These are phyloP conservation scores for Pyricularia pennisetigena DNA, from an alignment of 2,329 filamentous ascomycete species.

Conservation along the genomic window DNA sequence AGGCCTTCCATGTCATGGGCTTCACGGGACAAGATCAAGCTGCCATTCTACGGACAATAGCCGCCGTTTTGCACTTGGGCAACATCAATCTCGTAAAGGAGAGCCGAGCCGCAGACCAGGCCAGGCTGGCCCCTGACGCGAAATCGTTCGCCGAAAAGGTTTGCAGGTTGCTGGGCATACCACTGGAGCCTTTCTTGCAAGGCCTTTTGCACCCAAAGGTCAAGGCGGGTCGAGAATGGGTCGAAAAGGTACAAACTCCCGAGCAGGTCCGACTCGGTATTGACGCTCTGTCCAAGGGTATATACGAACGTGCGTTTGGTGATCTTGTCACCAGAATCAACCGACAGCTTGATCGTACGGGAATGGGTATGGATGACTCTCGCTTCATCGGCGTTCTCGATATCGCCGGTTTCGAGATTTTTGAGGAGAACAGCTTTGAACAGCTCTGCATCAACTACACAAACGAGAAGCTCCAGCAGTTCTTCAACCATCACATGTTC, in stretches of 20 bases:
- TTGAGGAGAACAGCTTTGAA: constrained; percentile 96
- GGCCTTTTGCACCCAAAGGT: constrained; percentile 87
- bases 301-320: constrained; percentile 93
- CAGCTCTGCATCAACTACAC: constrained; percentile 99
- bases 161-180: constrained; percentile 76
- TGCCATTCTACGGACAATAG: constrained; percentile 76
- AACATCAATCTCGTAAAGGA: constrained; percentile 88
- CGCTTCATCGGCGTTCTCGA: constrained; percentile 97
- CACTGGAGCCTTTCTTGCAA: constrained; percentile 75
- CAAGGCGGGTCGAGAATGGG: constrained; percentile 94
- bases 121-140: constrained; percentile 66
- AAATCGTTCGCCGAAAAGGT: constrained; percentile 67
- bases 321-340: constrained; percentile 91
- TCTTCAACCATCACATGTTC: constrained; percentile 99
- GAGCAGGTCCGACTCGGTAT: constrained; percentile 88
- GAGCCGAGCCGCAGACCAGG: constrained; percentile 84
- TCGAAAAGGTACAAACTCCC: constrained; percentile 95
- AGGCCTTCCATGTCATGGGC: constrained; percentile 91
- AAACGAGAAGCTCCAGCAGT: constrained; percentile 97
- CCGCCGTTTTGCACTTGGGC: constrained; percentile 85
- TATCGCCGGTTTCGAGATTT: constrained; percentile 98
- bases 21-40: constrained; percentile 78
- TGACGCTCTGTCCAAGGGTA: constrained; percentile 89
- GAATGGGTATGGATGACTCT: constrained; percentile 74
- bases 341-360: constrained; percentile 76